Base-by-base conservation (phyloP, 2,329 filamentous ascomycete species). In the Sclerotinia sclerotiorum region DNA sequence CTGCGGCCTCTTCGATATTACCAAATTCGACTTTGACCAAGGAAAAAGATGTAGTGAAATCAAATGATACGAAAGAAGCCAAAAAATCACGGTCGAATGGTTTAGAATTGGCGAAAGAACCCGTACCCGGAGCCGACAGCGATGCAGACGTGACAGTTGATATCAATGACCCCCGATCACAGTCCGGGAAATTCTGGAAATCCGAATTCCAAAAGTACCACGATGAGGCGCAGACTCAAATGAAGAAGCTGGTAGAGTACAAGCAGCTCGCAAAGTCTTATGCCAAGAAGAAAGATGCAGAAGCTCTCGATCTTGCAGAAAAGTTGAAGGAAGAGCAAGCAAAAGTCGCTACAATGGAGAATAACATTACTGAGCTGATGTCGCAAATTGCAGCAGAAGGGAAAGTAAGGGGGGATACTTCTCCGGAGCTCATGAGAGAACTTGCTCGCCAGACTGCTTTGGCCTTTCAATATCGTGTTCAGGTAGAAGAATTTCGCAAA, bases 101-200 rank as follows among this genome's bases (percentile, higher is more conserved):
- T 56, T 57, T 65, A 35, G 71, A 71, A 21, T 19, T 71, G 24
- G 39, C 69, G 48, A 67, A 69, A 56, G 68, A 75, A 56, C 39
- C 67, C 15, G 49, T 66, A 21, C 39, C 68, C n/a, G 79, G 79
- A 49, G 76, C 79, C 46, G 68, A 72, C 39, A 80, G 79, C 72
- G 84, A 87, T 64, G 82, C 84, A 67, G 89, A 93, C 73, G 80
- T 88, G 68, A 92, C 90, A 0, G 79, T 89, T 60, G 90, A 93
- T 74, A 80, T 92, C 61, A 89, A 90, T 71, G 88, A 92, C 74
- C 91, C 91, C 8, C 86, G 88, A 71, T 92, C 90, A 2, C 85
- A 90, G 69, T 93, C 90, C 5, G 91, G 90, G 8, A 88, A 85
- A 74, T 93, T 91, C 79, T 94, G 91, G 91, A 94, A 94, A 79